Evolutionary conservation across 441 rosid genomes (phyloP).

Genomic region (Syzygium syzygioides): DNA sequence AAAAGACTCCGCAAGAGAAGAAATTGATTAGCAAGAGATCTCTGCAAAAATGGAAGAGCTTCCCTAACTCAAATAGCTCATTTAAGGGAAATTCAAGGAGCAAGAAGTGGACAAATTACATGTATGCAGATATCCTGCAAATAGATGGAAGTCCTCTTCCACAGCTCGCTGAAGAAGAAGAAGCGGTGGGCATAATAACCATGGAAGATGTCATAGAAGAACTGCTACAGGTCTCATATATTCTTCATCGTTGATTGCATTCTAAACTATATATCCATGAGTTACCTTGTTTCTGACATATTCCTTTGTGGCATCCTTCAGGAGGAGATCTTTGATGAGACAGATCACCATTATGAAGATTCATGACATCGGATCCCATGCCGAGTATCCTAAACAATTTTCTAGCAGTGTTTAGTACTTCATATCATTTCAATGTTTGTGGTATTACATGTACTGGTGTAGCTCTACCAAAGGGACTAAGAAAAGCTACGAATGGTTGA

Average conservation of each 20-base stretch:
- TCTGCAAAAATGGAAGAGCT: slow-evolving; percentile 84
- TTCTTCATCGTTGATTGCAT: neutral
- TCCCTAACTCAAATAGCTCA: slow-evolving; percentile 43
- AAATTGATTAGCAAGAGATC: slow-evolving; percentile 51
- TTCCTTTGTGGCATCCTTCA: slow-evolving; percentile 13
- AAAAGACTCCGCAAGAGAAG: slow-evolving; percentile 47
- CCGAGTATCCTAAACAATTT: neutral
- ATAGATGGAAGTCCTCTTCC: slow-evolving; percentile 61
- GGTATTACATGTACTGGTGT: neutral
- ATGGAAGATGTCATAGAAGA: slow-evolving; percentile 99
- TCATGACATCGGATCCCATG: slow-evolving; percentile 27
- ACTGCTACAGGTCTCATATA: slow-evolving; percentile 66
- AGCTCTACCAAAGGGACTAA: neutral
- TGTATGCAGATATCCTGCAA: slow-evolving; percentile 62
- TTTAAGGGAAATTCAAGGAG: slow-evolving; percentile 36
- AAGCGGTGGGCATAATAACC: slow-evolving; percentile 84
- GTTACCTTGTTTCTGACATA: neutral
- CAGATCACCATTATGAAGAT: slow-evolving; percentile 75
- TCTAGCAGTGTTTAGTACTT: neutral
- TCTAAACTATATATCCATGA: neutral
- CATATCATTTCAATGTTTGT: neutral
- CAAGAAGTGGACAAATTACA: slow-evolving; percentile 73
- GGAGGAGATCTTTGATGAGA: slow-evolving; percentile 99
- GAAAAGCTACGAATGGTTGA: neutral
- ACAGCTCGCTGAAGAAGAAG: slow-evolving; percentile 63